Conservation (phyloP, 768 basidiomycete genomes). For the Strobilomyces echinocephalus region DNA sequence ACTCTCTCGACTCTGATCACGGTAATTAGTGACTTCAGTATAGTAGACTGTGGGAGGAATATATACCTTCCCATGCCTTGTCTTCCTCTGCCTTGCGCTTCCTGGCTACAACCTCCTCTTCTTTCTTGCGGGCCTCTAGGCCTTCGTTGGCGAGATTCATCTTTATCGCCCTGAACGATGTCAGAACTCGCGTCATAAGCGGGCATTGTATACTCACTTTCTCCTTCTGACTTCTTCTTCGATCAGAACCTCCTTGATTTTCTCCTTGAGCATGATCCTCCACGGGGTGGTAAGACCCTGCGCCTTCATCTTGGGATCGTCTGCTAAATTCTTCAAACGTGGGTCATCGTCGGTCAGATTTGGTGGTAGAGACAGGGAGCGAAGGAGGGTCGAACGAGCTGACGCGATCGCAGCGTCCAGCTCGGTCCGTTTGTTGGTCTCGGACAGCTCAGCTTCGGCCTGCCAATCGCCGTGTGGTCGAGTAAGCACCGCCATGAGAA, state of each 20-base stretch:
- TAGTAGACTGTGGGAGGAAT: not conserved
- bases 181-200: not conserved
- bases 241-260: constrained; percentile 80
- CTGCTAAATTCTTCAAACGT: constrained; percentile 44
- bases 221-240: constrained; percentile 85
- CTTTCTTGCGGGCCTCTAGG: constrained; percentile 87
- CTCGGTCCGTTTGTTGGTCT: constrained; percentile 74
- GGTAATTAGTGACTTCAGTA: not conserved
- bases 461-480: constrained; percentile 24
- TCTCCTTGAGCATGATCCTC: constrained; percentile 59
- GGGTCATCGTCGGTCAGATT: constrained; percentile 58
- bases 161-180: constrained; percentile 68
- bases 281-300: constrained; percentile 50
- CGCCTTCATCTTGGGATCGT: constrained; percentile 29
- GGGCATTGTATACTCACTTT: constrained; percentile 50
- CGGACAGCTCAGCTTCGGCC: constrained; percentile 82
- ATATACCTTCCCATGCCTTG: constrained; percentile 80
- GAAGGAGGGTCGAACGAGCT: constrained; percentile 66
- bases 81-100: constrained; percentile 91
- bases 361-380: constrained; percentile 54
- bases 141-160: constrained; percentile 91
- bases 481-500: not conserved
- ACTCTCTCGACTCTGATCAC: constrained; percentile 60
- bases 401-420: constrained; percentile 75
- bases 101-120: constrained; percentile 69